These are phyloP conservation scores for Leishmania mexicana DNA, from an alignment of 208 protist species.

Conservation along the genomic window DNA sequence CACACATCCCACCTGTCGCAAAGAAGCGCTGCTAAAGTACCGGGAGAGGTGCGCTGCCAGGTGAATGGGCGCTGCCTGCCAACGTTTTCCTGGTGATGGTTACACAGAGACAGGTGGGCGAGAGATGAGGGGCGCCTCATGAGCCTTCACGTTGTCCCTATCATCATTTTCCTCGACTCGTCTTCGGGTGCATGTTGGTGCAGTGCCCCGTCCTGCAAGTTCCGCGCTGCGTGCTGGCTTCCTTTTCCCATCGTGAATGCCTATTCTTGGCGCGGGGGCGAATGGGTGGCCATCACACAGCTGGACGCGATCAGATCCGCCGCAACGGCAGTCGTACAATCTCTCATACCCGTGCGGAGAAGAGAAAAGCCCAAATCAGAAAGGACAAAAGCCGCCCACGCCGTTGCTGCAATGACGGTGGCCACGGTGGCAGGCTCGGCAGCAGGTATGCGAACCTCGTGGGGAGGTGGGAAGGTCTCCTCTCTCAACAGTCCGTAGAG, in stretches of 20 bases:
- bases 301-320: background rate
- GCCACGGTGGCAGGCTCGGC: background rate
- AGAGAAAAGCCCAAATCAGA: background rate
- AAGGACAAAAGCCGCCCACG: background rate
- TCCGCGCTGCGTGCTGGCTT: background rate
- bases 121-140: background rate
- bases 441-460: background rate
- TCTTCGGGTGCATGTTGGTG: background rate
- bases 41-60: constrained; percentile 29
- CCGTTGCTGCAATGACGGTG: background rate
- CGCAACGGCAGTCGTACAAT: background rate
- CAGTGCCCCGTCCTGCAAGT: background rate
- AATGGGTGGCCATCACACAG: background rate
- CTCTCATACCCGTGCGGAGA: background rate
- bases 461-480: background rate
- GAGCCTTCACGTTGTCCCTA: background rate
- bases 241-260: background rate
- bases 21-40: background rate
- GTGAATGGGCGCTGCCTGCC: constrained; percentile 45
- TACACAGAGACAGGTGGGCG: background rate
- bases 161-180: background rate
- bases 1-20: background rate
- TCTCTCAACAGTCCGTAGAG: background rate
- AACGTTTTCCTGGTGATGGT: constrained; percentile 36
- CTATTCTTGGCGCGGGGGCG: background rate